Evolutionary conservation across 2,329 filamentous ascomycete species (phyloP).

Genomic region (Fusarium sp.): DNA sequence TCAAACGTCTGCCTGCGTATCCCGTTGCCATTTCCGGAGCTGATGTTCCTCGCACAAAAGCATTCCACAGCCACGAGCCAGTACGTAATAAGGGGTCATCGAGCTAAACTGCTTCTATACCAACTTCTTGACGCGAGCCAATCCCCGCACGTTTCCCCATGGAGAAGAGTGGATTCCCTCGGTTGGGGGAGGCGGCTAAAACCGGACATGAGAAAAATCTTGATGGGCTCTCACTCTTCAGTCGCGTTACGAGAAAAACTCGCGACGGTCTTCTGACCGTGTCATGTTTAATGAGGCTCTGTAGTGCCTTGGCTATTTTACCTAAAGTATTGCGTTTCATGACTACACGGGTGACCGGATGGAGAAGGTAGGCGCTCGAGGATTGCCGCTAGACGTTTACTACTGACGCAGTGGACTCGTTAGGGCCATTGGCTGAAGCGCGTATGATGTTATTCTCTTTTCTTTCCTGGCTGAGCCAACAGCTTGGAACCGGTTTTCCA

Average conservation of each 20-base stretch:
- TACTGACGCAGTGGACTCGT: neutral
- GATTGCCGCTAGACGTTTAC: neutral
- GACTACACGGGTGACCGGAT: slow-evolving; percentile 17
- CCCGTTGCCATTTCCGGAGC: slow-evolving; percentile 6
- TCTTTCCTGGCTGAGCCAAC: neutral
- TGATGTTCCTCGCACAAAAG: slow-evolving; percentile 5
- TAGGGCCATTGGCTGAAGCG: slow-evolving; percentile 4
- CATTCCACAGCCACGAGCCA: slow-evolving; percentile 6
- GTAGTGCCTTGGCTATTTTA: slow-evolving; percentile 18
- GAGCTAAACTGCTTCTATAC: neutral
- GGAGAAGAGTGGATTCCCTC: slow-evolving; percentile 24
- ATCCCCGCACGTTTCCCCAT: slow-evolving; percentile 38
- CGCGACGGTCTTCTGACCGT: slow-evolving; percentile 11
- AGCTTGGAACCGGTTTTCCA: neutral
- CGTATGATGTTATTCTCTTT: slow-evolving; percentile 11
- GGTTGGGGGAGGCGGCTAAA: slow-evolving; percentile 7
- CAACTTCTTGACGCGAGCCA: slow-evolving; percentile 16
- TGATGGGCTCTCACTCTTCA: slow-evolving; percentile 17
- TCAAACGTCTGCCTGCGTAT: neutral
- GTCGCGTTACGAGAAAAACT: slow-evolving; percentile 17
- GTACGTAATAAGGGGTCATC: slow-evolving; percentile 27
- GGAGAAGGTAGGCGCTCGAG: slow-evolving; percentile 9
- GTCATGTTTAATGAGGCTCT: slow-evolving; percentile 24
- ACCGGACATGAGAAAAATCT: neutral
- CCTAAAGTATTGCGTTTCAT: slow-evolving; percentile 33